Evolutionary conservation across 192 early-diverging fungal genomes (phyloP).

Genomic region (Coemansia sp.): DNA sequence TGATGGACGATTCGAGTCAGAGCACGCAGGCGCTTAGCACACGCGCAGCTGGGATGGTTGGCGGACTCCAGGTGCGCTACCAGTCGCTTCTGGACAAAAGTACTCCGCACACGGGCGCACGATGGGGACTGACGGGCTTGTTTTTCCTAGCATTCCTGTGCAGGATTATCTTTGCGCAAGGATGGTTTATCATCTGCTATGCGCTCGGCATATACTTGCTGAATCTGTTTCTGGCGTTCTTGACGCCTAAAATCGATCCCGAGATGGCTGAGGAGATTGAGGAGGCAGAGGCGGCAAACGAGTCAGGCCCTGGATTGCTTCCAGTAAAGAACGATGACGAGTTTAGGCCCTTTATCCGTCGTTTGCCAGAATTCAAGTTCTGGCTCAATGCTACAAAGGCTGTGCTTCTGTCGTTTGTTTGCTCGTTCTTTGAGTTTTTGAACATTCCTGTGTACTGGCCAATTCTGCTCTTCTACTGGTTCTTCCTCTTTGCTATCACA

Average conservation of each 20-base stretch:
- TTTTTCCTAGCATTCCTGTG: constrained; percentile 69
- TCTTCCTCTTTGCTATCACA: constrained; percentile 89
- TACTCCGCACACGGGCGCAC: constrained; percentile 71
- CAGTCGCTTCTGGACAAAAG: constrained; percentile 80
- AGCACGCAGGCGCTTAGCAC: constrained; percentile 49
- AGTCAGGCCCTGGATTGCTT: constrained; percentile 61
- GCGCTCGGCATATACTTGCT: constrained; percentile 93
- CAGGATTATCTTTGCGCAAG: constrained; percentile 78
- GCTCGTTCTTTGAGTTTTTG: constrained; percentile 84
- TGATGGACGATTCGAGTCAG: constrained; percentile 48
- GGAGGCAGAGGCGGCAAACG: constrained; percentile 51
- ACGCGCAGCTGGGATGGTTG: constrained; percentile 39
- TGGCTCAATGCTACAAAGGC: constrained; percentile 89
- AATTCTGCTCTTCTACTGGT: constrained; percentile 94
- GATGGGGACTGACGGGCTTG: constrained; percentile 72
- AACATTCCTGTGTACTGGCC: constrained; percentile 99
- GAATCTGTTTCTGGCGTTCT: constrained; percentile 91
- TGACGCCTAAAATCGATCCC: constrained; percentile 96
- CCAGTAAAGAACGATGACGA: constrained; percentile 91
- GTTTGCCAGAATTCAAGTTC: constrained; percentile 98
- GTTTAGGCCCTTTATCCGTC: constrained; percentile 94
- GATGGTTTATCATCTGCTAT: constrained; percentile 98
- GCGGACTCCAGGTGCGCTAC: constrained; percentile 52
- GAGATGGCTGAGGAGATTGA: constrained; percentile 54
- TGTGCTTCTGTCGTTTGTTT: constrained; percentile 77